Evolutionary conservation across 176 grass and related monocot species (phyloP).

Genomic region (Cymbopogon citratus): DNA sequence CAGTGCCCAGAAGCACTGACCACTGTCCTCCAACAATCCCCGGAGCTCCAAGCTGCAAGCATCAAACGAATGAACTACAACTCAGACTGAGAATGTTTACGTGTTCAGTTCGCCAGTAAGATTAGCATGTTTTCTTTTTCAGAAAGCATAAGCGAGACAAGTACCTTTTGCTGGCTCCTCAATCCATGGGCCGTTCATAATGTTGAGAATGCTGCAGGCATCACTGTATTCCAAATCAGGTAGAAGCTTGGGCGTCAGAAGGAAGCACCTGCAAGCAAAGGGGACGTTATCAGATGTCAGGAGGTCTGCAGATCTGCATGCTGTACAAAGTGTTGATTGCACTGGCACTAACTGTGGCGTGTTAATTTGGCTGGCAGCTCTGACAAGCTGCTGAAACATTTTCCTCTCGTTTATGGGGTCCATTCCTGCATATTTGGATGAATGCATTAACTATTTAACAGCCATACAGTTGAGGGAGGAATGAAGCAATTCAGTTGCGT

Average conservation of each 20-base stretch:
- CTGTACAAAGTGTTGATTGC: neutral
- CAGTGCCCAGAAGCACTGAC: neutral
- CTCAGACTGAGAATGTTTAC: neutral
- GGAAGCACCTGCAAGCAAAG: conserved; percentile 62
- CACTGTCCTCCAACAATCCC: conserved; percentile 44
- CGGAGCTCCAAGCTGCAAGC: conserved; percentile 44
- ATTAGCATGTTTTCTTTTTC: neutral
- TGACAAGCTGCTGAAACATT: conserved; percentile 98
- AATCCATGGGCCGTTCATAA: conserved; percentile 98
- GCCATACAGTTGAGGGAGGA: neutral
- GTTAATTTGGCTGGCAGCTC: conserved; percentile 85
- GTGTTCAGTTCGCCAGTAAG: neutral
- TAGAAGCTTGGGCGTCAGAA: conserved; percentile 87
- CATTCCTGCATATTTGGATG: conserved; percentile 54
- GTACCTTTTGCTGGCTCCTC: conserved; percentile 69
- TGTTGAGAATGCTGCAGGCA: conserved; percentile 91
- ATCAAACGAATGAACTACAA: neutral
- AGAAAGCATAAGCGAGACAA: neutral
- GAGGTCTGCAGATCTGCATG: neutral
- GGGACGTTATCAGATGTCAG: neutral
- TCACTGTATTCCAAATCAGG: conserved; percentile 87
- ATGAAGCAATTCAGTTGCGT: neutral
- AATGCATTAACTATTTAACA: conserved; percentile 16
- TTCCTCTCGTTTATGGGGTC: conserved; percentile 98
- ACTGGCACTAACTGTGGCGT: conserved; percentile 73